phyloP scores from a whole-genome alignment of 345 rosid genomes.

The Bruguiera sexangula region DNA sequence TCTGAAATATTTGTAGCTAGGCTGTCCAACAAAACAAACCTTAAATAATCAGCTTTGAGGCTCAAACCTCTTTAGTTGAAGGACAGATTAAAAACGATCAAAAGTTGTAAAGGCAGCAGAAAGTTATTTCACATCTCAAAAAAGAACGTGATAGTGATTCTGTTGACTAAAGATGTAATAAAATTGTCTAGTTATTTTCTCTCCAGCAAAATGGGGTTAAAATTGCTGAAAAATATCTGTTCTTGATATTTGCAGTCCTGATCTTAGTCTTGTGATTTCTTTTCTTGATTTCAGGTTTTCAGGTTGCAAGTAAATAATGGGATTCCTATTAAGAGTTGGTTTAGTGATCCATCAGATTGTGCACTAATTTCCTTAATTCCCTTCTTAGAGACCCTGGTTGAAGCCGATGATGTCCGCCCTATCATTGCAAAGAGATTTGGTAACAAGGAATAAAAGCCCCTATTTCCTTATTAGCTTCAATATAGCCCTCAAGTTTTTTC shows the following conservation, averaged over 20 bases:
- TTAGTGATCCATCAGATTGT: conserved; percentile 80
- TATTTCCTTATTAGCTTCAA: conserved; percentile 31
- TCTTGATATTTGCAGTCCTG: conserved; percentile 2
- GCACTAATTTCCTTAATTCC: conserved; percentile 80
- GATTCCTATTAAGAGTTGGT: conserved; percentile 98
- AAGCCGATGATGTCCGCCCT: conserved; percentile 88
- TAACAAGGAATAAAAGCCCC: conserved; percentile 52
- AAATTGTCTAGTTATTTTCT: background rate
- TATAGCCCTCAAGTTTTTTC: conserved; percentile 29
- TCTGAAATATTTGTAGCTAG: no score
- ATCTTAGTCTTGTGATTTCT: conserved; percentile 14
- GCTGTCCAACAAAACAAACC: no score
- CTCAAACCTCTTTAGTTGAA: no score
- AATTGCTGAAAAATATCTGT: background rate
- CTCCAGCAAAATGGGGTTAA: background rate
- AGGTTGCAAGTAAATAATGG: conserved; percentile 92
- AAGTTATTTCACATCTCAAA: no score
- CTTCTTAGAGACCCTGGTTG: conserved; percentile 82
- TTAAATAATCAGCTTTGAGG: no score
- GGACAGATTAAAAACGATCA: no score
- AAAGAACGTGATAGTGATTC: no score
- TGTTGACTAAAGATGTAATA: no score
- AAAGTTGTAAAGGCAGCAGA: background rate
- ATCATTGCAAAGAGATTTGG: conserved; percentile 83
- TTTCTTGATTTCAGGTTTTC: conserved; percentile 63